These are phyloP conservation scores for Hypoxylon intermedium DNA, from an alignment of 495 filamentous ascomycete genomes.

Conservation along the genomic window DNA sequence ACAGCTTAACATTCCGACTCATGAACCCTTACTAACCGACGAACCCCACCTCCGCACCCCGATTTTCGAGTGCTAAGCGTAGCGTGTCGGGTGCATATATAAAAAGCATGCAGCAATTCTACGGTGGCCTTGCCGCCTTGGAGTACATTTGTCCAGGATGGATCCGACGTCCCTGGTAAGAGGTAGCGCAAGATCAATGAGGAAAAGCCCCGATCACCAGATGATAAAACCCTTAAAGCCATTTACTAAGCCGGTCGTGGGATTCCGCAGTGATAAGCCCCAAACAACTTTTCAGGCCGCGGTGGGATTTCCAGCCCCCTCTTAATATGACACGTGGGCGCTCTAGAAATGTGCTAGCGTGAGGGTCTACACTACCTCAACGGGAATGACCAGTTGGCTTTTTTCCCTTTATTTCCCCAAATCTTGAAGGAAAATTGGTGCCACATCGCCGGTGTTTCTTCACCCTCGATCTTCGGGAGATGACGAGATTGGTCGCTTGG, in stretches of 20 bases:
- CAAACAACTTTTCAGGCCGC: slow-evolving; percentile 22
- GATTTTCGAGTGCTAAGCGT: not conserved
- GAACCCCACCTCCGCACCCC: slow-evolving; percentile 20
- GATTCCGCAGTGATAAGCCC: slow-evolving; percentile 30
- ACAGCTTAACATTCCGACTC: slow-evolving; percentile 30
- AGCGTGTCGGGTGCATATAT: not conserved
- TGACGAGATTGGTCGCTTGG: slow-evolving; percentile 45
- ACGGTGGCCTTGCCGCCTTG: slow-evolving; percentile 9
- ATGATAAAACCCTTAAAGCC: slow-evolving; percentile 33
- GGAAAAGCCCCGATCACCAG: slow-evolving; percentile 27
- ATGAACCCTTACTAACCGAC: slow-evolving; percentile 16
- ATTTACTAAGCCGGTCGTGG: slow-evolving; percentile 26
- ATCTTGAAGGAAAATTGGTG: slow-evolving; percentile 36
- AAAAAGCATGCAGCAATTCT: slow-evolving; percentile 14
- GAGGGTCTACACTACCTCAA: slow-evolving; percentile 22
- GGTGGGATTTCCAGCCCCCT: slow-evolving; percentile 35
- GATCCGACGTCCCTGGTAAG: slow-evolving; percentile 7
- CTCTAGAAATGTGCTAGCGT: slow-evolving; percentile 34
- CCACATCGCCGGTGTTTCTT: slow-evolving; percentile 47
- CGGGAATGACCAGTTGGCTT: slow-evolving; percentile 26
- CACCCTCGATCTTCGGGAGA: slow-evolving; percentile 45
- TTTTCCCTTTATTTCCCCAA: slow-evolving; percentile 27
- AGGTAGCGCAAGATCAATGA: slow-evolving; percentile 4
- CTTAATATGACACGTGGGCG: slow-evolving; percentile 40
- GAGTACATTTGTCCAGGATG: slow-evolving; percentile 24